Percentiles rank a stretch among this genome's conserved stretches.
phyloP scores from a whole-genome alignment of 768 basidiomycete genomes.

The Tylopilus sp. region DNA sequence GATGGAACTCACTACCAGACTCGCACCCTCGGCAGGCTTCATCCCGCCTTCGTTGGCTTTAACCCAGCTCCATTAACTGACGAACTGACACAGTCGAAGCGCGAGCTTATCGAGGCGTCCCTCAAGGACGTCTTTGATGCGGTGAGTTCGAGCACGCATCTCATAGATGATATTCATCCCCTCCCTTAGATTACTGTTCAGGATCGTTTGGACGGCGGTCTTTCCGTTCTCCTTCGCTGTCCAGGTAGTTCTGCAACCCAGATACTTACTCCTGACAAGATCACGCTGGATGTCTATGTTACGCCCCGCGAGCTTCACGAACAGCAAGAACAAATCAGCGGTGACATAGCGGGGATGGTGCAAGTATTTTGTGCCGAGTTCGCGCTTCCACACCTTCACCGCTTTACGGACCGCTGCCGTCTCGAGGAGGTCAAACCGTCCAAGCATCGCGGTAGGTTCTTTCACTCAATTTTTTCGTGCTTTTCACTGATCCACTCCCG shows the following conservation, averaged over 20 bases:
- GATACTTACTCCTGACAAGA: neutral
- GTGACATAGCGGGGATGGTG: neutral
- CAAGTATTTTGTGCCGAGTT: neutral
- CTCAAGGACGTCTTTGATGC: neutral
- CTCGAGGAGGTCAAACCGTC: neutral
- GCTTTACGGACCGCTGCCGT: neutral
- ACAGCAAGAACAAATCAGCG: neutral
- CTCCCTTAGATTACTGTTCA: neutral
- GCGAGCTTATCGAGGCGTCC: neutral
- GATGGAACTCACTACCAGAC: neutral
- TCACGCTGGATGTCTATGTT: neutral
- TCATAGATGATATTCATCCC: neutral
- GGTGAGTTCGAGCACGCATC: neutral
- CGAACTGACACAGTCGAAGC: neutral
- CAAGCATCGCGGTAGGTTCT: neutral
- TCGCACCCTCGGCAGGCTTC: neutral
- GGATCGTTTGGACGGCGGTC: neutral
- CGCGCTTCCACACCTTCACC: neutral
- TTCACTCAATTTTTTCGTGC: neutral
- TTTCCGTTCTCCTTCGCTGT: neutral
- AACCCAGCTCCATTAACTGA: neutral
- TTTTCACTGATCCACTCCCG: neutral
- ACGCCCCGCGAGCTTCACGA: neutral
- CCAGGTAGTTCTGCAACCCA: neutral
- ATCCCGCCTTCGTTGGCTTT: neutral